phyloP scores from a whole-genome alignment of 2,329 filamentous ascomycete species.

The Pseudodiploospora longispora region DNA sequence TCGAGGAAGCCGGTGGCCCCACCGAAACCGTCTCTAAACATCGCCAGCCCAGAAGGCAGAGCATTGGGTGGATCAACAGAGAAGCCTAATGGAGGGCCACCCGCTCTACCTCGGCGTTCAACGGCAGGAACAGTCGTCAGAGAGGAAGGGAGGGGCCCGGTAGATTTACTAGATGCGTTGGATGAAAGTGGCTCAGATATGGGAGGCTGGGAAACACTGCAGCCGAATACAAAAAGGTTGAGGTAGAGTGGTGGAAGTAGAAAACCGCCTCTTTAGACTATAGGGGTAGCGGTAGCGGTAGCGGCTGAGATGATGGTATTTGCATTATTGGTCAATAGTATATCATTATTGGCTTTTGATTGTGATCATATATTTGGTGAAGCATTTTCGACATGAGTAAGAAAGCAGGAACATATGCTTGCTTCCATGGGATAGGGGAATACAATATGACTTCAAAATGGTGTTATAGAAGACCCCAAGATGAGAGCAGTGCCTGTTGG shows the following conservation, averaged over 20 bases:
- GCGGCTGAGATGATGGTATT: too few species aligned
- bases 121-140: constrained; percentile 14
- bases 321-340: too few species aligned
- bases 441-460: too few species aligned
- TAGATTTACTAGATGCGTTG: constrained; percentile 39
- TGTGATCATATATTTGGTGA: too few species aligned
- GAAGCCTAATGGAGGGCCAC: constrained; percentile 13
- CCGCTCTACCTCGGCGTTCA: constrained; percentile 13
- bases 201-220: constrained; percentile 48
- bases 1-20: constrained; percentile 19
- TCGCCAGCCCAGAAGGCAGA: constrained; percentile 13
- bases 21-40: constrained; percentile 15
- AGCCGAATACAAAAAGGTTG: constrained; percentile 30
- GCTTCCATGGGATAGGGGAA: too few species aligned
- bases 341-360: too few species aligned
- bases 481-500: too few species aligned
- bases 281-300: too few species aligned
- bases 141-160: constrained; percentile 17
- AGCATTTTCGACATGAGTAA: too few species aligned
- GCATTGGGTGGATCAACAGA: constrained; percentile 3
- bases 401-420: too few species aligned
- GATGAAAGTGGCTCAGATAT: constrained; percentile 39
- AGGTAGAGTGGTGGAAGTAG: not conserved
- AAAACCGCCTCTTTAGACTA: too few species aligned
- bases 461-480: too few species aligned